A percentile compares a stretch with the other conserved stretches of the same genome.
Evolutionary conservation across 169 alveolate species (phyloP).

Genomic region (Eimeria falciformis): DNA sequence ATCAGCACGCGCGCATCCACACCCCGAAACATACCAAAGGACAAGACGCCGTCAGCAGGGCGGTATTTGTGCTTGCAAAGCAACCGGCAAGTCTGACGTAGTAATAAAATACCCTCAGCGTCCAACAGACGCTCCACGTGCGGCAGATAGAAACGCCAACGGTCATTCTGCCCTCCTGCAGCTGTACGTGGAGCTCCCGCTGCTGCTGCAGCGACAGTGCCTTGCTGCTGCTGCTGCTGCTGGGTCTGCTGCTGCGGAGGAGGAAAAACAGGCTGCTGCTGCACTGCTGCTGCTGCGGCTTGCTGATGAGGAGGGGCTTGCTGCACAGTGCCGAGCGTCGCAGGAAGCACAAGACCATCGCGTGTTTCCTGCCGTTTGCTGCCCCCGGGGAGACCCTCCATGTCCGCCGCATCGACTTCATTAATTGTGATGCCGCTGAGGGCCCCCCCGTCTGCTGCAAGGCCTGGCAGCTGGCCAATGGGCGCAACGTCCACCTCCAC

Average conservation of each 20-base stretch:
- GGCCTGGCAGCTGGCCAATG: constrained; percentile 65
- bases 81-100: constrained; percentile 76
- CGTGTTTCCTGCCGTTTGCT: constrained; percentile 34
- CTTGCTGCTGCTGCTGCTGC: constrained; percentile 44
- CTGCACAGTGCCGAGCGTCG: constrained; percentile 72
- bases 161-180: constrained; percentile 71
- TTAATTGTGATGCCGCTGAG: constrained; percentile 66
- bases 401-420: constrained; percentile 64
- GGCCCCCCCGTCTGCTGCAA: constrained; percentile 70
- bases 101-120: constrained; percentile 77
- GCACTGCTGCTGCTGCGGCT: constrained; percentile 66
- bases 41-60: constrained; percentile 75
- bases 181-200: constrained; percentile 58
- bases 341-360: constrained; percentile 66
- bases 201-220: constrained; percentile 31
- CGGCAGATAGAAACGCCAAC: constrained; percentile 73
- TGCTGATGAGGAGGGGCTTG: constrained; percentile 59
- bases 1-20: constrained; percentile 76
- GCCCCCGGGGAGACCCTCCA: constrained; percentile 57
- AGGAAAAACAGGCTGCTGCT: not conserved
- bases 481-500: constrained; percentile 70
- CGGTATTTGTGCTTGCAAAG: constrained; percentile 77
- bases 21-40: constrained; percentile 77
- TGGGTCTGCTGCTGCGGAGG: constrained; percentile 62
- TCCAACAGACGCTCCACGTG: constrained; percentile 75